A percentile compares a stretch with the other conserved stretches of the same genome.
Conservation (phyloP, 805 yeast genomes). For the Teunomyces pallodes region DNA sequence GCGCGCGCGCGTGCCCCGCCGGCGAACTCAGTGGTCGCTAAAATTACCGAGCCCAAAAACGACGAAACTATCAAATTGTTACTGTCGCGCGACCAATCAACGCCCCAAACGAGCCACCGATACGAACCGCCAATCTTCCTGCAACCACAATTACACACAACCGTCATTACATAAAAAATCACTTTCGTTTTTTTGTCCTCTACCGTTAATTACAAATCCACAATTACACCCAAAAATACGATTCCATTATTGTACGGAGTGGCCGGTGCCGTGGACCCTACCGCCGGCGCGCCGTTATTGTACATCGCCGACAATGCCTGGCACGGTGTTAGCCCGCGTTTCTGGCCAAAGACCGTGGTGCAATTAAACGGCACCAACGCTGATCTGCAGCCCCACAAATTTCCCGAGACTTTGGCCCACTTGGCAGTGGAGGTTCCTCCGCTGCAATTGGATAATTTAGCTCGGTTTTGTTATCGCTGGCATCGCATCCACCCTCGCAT, state of each 20-base stretch:
- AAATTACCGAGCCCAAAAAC: too few relatives aligned
- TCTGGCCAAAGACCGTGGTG: background rate
- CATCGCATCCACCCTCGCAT: background rate
- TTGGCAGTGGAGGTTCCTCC: background rate
- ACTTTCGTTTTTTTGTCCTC: too few relatives aligned
- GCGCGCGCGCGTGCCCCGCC: too few relatives aligned
- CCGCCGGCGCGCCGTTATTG: background rate
- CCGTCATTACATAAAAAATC: background rate
- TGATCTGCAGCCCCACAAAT: background rate
- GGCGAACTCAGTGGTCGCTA: too few relatives aligned
- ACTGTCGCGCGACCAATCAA: slow-evolving; percentile 1
- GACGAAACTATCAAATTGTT: too few relatives aligned
- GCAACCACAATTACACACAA: background rate
- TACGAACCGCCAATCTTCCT: too few relatives aligned
- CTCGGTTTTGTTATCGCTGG: background rate
- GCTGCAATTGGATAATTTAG: background rate
- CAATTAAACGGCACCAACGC: too few relatives aligned
- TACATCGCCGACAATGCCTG: background rate
- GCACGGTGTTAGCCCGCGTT: background rate
- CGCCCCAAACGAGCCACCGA: background rate
- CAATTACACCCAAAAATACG: too few relatives aligned
- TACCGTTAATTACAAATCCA: too few relatives aligned
- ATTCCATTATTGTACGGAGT: background rate
- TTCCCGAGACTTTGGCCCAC: background rate
- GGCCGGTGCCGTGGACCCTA: background rate